Evolutionary conservation across 2,329 filamentous ascomycete genomes (phyloP).

Genomic region (Colletotrichum australisinense): DNA sequence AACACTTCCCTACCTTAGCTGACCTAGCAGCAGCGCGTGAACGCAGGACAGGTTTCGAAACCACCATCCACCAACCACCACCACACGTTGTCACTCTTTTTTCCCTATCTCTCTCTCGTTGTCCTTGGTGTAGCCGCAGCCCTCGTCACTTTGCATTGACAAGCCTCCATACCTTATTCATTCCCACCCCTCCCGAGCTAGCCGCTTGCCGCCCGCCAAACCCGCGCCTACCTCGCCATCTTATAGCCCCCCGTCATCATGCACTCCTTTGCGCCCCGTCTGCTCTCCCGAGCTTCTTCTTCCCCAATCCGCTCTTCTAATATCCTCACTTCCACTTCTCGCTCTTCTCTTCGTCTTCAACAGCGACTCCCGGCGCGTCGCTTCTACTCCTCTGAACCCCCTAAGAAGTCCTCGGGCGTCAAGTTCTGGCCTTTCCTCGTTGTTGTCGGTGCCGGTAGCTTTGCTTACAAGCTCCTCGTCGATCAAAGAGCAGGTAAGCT

Average conservation of each 20-base stretch:
- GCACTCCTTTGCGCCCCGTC: slow-evolving; percentile 15
- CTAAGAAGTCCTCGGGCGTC: slow-evolving; percentile 50
- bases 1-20: slow-evolving; percentile 1
- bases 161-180: not conserved
- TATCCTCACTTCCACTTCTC: slow-evolving; percentile 1
- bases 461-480: slow-evolving; percentile 62
- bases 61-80: slow-evolving; percentile 5
- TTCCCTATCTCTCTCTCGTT: not conserved
- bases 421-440: slow-evolving; percentile 70
- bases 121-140: slow-evolving; percentile 1
- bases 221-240: not conserved
- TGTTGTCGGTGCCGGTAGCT: slow-evolving; percentile 59
- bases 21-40: not conserved
- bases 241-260: not conserved
- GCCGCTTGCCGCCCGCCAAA: not conserved
- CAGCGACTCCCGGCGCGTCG: slow-evolving; percentile 39
- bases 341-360: slow-evolving; percentile 4
- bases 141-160: slow-evolving; percentile 17
- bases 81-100: slow-evolving; percentile 13
- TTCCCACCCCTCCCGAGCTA: not conserved
- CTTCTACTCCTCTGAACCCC: slow-evolving; percentile 56
- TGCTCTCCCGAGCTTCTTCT: slow-evolving; percentile 22
- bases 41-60: slow-evolving; percentile 1
- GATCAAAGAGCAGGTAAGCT: slow-evolving; percentile 61
- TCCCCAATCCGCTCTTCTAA: slow-evolving; percentile 7